Conservation (phyloP, 257 asterid species). For the Solanum corneliomulleri region DNA sequence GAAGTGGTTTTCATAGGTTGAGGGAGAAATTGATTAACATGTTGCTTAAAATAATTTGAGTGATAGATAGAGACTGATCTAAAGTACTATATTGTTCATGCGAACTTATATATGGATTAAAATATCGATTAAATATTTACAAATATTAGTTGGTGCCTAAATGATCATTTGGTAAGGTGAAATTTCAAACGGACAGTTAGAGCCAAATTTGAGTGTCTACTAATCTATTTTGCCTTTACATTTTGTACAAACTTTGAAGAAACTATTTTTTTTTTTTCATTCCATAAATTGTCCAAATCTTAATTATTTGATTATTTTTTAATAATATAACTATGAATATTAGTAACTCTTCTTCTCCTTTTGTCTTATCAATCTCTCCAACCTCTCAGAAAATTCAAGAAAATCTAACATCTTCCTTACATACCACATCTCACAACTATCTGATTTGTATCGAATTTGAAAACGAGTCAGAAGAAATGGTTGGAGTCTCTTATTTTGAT, state of each 20-base stretch:
- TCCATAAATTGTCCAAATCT: not conserved
- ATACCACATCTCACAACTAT: not conserved
- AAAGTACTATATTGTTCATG: not conserved
- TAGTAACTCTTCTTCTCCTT: not conserved
- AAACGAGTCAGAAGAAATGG: not conserved
- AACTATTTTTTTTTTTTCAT: not conserved
- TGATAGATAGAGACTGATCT: not conserved
- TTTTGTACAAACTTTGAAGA: not conserved
- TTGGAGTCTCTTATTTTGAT: not conserved
- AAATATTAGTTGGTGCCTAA: not conserved
- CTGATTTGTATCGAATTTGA: not conserved
- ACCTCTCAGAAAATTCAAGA: not conserved
- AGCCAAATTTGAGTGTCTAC: not conserved
- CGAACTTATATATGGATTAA: not conserved
- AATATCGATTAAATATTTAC: too few species aligned
- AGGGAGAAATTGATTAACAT: not conserved
- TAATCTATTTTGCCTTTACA: not conserved
- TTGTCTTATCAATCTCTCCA: not conserved
- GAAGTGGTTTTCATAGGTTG: not conserved
- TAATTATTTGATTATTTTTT: not conserved
- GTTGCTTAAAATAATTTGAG: not conserved
- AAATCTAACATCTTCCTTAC: not conserved
- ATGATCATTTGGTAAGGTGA: not conserved
- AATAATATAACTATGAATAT: not conserved
- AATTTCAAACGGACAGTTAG: not conserved